Evolutionary conservation across 306 rosid species (phyloP).

Genomic region (Comarum palustre): DNA sequence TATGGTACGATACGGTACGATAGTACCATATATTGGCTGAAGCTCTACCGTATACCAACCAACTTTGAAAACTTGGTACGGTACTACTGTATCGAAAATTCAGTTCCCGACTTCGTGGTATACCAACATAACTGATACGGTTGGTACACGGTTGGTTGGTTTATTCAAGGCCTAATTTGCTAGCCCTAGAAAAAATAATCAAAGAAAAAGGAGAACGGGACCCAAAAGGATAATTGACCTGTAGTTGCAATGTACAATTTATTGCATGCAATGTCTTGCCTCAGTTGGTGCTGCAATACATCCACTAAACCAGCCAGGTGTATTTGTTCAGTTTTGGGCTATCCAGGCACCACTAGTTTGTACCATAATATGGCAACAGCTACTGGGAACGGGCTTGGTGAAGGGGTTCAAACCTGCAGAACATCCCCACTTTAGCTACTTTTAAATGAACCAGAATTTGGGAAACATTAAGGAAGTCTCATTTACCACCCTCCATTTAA

Average conservation of each 20-base stretch:
- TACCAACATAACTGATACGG: too few relatives aligned
- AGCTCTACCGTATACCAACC: too few relatives aligned
- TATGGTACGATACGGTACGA: too few relatives aligned
- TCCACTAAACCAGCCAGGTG: not conserved
- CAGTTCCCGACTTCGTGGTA: too few relatives aligned
- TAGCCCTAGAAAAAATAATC: too few relatives aligned
- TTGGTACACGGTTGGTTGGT: too few relatives aligned
- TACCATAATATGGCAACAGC: constrained; percentile 15
- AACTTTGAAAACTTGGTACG: too few relatives aligned
- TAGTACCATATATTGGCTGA: too few relatives aligned
- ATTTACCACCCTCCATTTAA: not conserved
- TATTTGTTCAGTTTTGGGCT: not conserved
- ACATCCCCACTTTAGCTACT: constrained; percentile 9
- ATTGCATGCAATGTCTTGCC: not conserved
- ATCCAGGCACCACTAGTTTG: constrained; percentile 3
- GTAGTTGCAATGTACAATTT: constrained; percentile 9
- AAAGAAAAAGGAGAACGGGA: not conserved
- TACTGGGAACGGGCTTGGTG: constrained; percentile 1
- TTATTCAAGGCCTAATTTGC: too few relatives aligned
- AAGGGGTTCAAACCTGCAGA: constrained; percentile 5
- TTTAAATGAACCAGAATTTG: constrained; percentile 7
- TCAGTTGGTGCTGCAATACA: not conserved
- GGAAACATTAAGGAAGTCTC: constrained; percentile 5
- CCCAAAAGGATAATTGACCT: not conserved
- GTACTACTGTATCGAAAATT: too few relatives aligned